Evolutionary conservation across 805 yeast species (phyloP).

Genomic region (Suhomyces sp.): DNA sequence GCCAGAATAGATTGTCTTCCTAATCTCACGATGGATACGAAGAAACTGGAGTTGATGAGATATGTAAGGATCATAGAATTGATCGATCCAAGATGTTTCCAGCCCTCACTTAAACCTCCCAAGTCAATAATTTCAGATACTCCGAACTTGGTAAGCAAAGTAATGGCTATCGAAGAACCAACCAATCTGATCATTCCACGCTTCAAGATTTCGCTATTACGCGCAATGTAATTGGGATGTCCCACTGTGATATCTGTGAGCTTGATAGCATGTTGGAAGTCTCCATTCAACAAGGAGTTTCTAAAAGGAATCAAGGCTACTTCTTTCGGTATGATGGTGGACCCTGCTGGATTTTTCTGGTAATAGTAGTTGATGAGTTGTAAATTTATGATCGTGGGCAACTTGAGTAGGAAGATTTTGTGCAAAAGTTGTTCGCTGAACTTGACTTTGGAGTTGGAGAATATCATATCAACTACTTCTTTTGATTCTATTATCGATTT

Average conservation of each 20-base stretch:
- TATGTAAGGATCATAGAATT: slow-evolving; percentile 48
- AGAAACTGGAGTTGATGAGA: slow-evolving; percentile 40
- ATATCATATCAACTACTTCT: slow-evolving; percentile 18
- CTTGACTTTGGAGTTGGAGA: slow-evolving; percentile 18
- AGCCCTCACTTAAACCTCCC: slow-evolving; percentile 38
- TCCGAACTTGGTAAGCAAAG: slow-evolving; percentile 42
- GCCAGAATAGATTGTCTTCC: slow-evolving; percentile 38
- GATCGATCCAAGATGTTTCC: slow-evolving; percentile 42
- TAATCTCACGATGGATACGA: slow-evolving; percentile 39
- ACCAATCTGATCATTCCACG: slow-evolving; percentile 31
- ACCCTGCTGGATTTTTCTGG: slow-evolving; percentile 13
- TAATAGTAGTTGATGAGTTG: slow-evolving; percentile 19
- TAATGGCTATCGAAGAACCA: slow-evolving; percentile 31
- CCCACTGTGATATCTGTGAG: slow-evolving; percentile 64
- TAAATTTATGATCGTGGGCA: slow-evolving; percentile 32
- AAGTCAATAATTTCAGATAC: slow-evolving; percentile 35
- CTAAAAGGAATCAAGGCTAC: slow-evolving; percentile 65
- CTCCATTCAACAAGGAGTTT: slow-evolving; percentile 55
- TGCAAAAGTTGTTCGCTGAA: slow-evolving; percentile 27
- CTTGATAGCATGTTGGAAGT: slow-evolving; percentile 54
- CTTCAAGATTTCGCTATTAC: slow-evolving; percentile 30
- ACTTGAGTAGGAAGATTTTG: slow-evolving; percentile 29
- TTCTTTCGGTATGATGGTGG: slow-evolving; percentile 29
- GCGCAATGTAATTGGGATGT: slow-evolving; percentile 46
- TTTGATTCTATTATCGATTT: slow-evolving; percentile 4